Base-by-base conservation (phyloP, 495 filamentous ascomycete species). In the Penicillium atrosanguineum region DNA sequence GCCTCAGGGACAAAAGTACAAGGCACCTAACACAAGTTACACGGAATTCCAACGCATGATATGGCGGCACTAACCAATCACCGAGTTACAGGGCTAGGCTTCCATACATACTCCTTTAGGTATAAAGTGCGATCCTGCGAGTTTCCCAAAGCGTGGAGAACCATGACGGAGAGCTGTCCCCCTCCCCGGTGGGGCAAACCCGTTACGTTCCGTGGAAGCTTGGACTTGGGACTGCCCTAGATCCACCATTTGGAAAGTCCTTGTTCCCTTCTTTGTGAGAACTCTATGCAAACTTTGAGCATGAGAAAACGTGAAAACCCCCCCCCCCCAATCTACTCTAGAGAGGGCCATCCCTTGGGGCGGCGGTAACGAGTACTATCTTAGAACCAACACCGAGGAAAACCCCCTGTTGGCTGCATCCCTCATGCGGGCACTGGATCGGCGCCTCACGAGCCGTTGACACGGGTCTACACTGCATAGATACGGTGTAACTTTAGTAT, bases 121-220 rank as follows among this genome's bases (percentile, higher is more conserved):
- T 6, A 42, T 53, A 46, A 34, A 28, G 46, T 42, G 38, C 40
- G 52, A 56, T 51, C 56, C 52, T 60, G 53, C 46, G 58, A 52
- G 51, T 52, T 45, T 44, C 61, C 55, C 37, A 48, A 56, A 58
- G 31, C 19, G 11, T 25, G 40, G 41, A 19, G 41, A 38, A 48
- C n/a, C 25, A 38, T 11, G 39, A 42, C 23, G 36, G 48, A 25
- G 31, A n/a, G 16, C 5, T 26, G 8, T 14, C 4, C 31, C 31
- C 44, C 42, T 47, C n/a, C 23, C 26, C 21, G 25, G 58, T 58
- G 58, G 58, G 52, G 61, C 51, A 61, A 57, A 55, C 59, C 59
- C 59, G 59, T 64, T 64, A 38, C 29, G 50, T 50, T 55, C 56
- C 53, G 44, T 60, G 50, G 50, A 49, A 64, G 62, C 62, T 64